Base-by-base conservation (phyloP, 306 rosid species). In the Rosa persica region DNA sequence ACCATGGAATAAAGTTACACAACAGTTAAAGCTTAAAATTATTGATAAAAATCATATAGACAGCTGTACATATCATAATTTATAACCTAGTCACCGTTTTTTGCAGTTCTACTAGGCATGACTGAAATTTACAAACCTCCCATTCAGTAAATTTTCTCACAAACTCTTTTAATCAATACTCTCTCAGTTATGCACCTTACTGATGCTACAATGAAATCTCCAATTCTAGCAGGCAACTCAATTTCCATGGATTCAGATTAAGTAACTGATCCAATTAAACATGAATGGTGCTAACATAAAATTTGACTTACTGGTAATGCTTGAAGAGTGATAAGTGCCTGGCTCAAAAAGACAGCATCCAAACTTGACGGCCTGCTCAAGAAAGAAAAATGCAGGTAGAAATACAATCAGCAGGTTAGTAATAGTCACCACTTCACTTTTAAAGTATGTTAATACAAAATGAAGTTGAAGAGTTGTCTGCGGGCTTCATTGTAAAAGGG, bases 311-410 rank as follows among this genome's bases (percentile, higher is more conserved):
- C 99, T 22, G 98, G 97, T 79, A 96, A 86, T 70, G 93, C 96
- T 67, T 91, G 89, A 87, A 93, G 92, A 82, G 74, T 80, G 74
- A 91, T 79, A 22, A 93, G 88, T 76, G 87, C 89, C 82, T 93
- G 99, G 0, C 97, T 96, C 67, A 91, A 86, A 87, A 93, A 91
- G 74, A 91, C 78, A 23, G 99, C 98, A 85, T 96, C 99, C 83
- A 96, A 79, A 77, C 99, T 96, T 60, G 99, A 91, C 58, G 98
- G 93, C 84, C 99, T 96, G 84, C 85, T 76, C 27, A 81, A 78
- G 2, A 58, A 81, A 25, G n/a, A 79, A 80, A 85, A 85, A 54
- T 72, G 51, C 75, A 73, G 36, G 72, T 48, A 44, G 30, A 60
- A 61, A 17, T 49, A 58, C 22, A 15, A 81, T 47, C 70, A 46